Base-by-base conservation (phyloP, 192 early-diverging fungal species). In the Podila minutissima region DNA sequence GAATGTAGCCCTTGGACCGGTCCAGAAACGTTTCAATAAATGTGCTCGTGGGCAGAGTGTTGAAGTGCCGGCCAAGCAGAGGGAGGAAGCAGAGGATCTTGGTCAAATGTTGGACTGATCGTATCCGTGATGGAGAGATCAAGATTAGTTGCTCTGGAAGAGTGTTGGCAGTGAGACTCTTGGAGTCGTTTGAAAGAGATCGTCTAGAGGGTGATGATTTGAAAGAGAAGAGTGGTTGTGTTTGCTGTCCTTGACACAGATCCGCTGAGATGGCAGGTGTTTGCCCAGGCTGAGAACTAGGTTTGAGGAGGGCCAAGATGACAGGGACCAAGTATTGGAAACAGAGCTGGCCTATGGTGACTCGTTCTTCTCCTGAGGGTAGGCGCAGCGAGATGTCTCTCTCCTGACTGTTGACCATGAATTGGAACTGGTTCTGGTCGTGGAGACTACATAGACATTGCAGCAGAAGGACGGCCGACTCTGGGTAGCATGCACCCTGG, bases 21-120 rank as follows among this genome's bases (percentile, higher is more conserved):
- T 73, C 67, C 51, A 81, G 28, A 41, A 81, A 81, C 5, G 57
- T 73, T 32, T 81, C 77, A 19, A 81, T 73, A 58, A 81, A 81
- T 4, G 67, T 81, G 57, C 66, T 69, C 3, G 77, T 69, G 10
- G 77, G 67, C 2, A 81, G 49, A 4, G 49, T 51, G 20, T 81
- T 72, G 57, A 81, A 72, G n/a, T 81, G 77, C 3, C 77, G 66
- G 8, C 77, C 77, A 13, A 81, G 59, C 24, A 81, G n/a, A 22
- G 77, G 77, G n/a, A 81, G 46, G 35, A 81, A 81, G 28, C 71
- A 69, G 4, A 81, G 62, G 6, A 81, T 33, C 31, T 62, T 64
- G 15, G 70, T 81, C 41, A 72, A 31, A 32, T 81, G 71, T 9
- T 35, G 41, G 0, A 73, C 29, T 2, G 71, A 69, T 9, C 37